Evolutionary conservation across 805 yeast genomes (phyloP).

Genomic region (Clavispora asparagi): DNA sequence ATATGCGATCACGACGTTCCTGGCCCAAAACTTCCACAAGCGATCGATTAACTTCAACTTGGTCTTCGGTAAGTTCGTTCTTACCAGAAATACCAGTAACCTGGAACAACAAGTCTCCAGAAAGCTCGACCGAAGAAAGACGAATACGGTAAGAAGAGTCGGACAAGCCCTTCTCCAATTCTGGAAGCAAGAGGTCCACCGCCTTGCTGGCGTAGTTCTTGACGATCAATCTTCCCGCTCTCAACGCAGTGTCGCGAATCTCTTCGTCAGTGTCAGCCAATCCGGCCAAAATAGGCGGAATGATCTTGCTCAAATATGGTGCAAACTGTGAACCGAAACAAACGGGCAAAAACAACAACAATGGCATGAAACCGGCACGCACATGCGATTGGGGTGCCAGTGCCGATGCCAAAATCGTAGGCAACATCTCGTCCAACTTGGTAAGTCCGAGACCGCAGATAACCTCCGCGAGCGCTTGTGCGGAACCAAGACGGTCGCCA

Average conservation of each 20-base stretch:
- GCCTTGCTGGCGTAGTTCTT: slow-evolving; percentile 89
- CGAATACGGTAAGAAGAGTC: slow-evolving; percentile 83
- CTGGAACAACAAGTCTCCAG: slow-evolving; percentile 92
- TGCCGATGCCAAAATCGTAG: slow-evolving; percentile 70
- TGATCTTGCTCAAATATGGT: slow-evolving; percentile 77
- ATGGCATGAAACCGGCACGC: slow-evolving; percentile 90
- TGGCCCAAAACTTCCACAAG: slow-evolving; percentile 77
- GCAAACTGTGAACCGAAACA: slow-evolving; percentile 90
- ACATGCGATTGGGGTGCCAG: slow-evolving; percentile 60
- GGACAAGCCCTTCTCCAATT: slow-evolving; percentile 82
- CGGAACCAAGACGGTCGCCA: slow-evolving; percentile 94
- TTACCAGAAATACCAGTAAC: slow-evolving; percentile 85
- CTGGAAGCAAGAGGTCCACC: slow-evolving; percentile 89
- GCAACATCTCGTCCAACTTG: slow-evolving; percentile 85
- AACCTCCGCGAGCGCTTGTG: slow-evolving; percentile 94
- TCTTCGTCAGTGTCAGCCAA: slow-evolving; percentile 86
- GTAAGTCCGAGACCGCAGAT: slow-evolving; percentile 84
- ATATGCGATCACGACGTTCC: slow-evolving; percentile 81
- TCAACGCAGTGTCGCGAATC: slow-evolving; percentile 81
- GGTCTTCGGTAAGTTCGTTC: slow-evolving; percentile 60
- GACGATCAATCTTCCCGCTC: slow-evolving; percentile 89
- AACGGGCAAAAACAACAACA: slow-evolving; percentile 84
- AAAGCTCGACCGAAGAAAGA: slow-evolving; percentile 86
- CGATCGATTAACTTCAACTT: slow-evolving; percentile 47
- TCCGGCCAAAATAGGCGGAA: slow-evolving; percentile 89